Evolutionary conservation across 257 asterid genomes (phyloP), one percentile per base, ranked within the genome.

Genomic region (Catharanthus roseus): DNA sequence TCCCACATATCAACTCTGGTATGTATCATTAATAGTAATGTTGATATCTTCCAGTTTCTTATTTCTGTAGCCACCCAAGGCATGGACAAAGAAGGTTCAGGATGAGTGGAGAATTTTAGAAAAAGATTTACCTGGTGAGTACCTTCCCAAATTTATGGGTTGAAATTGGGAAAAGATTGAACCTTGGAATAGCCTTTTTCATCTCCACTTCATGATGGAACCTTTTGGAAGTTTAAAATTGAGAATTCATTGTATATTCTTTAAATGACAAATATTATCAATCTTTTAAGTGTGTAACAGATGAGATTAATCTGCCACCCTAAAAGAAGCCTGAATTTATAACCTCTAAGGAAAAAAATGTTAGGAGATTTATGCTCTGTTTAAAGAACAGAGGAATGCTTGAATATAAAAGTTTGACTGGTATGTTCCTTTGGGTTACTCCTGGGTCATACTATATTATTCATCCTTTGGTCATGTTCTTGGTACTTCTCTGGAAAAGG

Each of bases 81-180:
- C 74, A 21, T 86, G 91, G 91, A 70, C 77, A 41, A 84, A 82
- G 86, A 84, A 77, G 75, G 64, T 86, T 72, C 91, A 84, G 81
- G 83, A 75, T 34, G 91, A 86, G 75, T 86, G 91, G 91, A 84
- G 75, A 81, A 84, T 86, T 62, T 74, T 84, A 78, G 87, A 82
- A 68, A 80, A 80, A 63, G 85, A 84, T 77, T 82, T 86, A 39
- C 91, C 89, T 31, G 91, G 91, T 86, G 47, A 72, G 85, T 56
- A 21, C 39, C 41, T 34, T 34, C 16, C 68, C 49, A 56, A 39
- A 60, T 34, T 45, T 54, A 18, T 47, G 69, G 8, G 11, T 36
- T 31, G 49, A n/a, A n/a, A 31, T 44, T 57, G 31, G 39, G 29
- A 11, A 51, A 65, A 7, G n/a, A 65, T 23, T 21, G 6, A 38